These are phyloP conservation scores for Thraustochytrium striatum DNA, from an alignment of 352 stramenopile genomes.

Conservation along the genomic window DNA sequence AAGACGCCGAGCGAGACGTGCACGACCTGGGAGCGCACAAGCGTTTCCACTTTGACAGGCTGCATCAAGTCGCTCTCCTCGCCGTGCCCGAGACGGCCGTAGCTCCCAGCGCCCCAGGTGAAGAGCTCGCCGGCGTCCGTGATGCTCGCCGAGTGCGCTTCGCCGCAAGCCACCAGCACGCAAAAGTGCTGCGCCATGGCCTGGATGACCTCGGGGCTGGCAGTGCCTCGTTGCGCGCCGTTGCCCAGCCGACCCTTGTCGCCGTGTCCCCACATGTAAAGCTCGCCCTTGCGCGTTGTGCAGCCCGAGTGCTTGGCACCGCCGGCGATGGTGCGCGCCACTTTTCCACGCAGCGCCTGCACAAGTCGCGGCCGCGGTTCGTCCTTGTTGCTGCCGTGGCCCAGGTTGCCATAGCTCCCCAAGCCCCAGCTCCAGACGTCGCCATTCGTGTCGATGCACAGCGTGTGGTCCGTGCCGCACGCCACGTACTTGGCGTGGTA, in stretches of 20 bases:
- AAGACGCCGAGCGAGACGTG: slow-evolving; percentile 32
- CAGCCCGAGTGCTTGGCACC: slow-evolving; percentile 46
- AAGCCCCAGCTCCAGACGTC: slow-evolving; percentile 36
- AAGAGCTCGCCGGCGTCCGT: slow-evolving; percentile 21
- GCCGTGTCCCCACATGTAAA: slow-evolving; percentile 50
- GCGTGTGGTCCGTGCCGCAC: slow-evolving; percentile 24
- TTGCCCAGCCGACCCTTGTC: slow-evolving; percentile 48
- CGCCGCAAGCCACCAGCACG: slow-evolving; percentile 43
- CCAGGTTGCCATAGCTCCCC: slow-evolving; percentile 35
- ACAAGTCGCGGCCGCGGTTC: neutral
- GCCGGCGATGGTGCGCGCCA: neutral
- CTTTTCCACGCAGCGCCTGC: slow-evolving; percentile 11
- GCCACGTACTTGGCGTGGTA: neutral
- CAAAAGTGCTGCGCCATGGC: slow-evolving; percentile 4
- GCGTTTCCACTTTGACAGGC: slow-evolving; percentile 27
- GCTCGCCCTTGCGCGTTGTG: slow-evolving; percentile 32
- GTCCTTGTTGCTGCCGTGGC: slow-evolving; percentile 36
- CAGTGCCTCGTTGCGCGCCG: neutral
- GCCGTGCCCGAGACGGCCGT: slow-evolving; percentile 30
- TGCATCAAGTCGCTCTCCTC: slow-evolving; percentile 20
- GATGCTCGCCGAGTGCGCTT: slow-evolving; percentile 21
- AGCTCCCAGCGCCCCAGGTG: slow-evolving; percentile 33
- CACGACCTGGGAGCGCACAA: neutral
- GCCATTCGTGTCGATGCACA: slow-evolving; percentile 18
- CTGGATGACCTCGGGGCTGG: slow-evolving; percentile 1